A percentile compares a stretch with the other conserved stretches of the same genome.
phyloP scores from a whole-genome alignment of 768 basidiomycete genomes.

The Sarcodon aspratus region DNA sequence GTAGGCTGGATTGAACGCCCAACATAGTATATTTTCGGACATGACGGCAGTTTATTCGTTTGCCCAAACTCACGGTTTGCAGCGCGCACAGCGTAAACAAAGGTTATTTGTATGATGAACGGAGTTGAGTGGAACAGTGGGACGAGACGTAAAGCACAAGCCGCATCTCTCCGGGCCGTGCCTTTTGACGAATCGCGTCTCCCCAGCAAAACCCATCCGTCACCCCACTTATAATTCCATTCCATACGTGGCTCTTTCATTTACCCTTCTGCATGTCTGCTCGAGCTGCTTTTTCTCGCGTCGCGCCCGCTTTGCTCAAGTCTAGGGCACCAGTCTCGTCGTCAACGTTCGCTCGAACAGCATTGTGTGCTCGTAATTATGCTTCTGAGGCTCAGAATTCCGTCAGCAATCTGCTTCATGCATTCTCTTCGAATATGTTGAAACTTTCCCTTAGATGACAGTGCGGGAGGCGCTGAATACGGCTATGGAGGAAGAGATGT shows the following conservation, averaged over 20 bases:
- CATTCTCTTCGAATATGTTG: constrained; percentile 1
- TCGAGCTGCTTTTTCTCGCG: constrained; percentile 52
- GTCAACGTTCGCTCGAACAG: constrained; percentile 13
- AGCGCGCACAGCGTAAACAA: too few relatives aligned
- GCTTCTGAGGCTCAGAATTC: constrained; percentile 46
- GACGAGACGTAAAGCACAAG: too few relatives aligned
- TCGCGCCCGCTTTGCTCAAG: constrained; percentile 35
- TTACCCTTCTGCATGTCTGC: constrained; percentile 38
- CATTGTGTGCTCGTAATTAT: constrained; percentile 38
- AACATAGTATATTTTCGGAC: too few relatives aligned
- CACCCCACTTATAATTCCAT: constrained; percentile 2
- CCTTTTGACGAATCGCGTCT: too few relatives aligned
- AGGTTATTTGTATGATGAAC: too few relatives aligned
- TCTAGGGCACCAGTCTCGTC: constrained; percentile 18
- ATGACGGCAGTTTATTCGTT: too few relatives aligned
- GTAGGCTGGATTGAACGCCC: too few relatives aligned
- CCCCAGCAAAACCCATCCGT: too few relatives aligned
- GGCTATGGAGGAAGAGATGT: constrained; percentile 99
- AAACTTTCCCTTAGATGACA: constrained; percentile 58
- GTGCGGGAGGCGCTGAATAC: constrained; percentile 96
- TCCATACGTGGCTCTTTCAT: constrained; percentile 17
- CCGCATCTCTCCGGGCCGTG: too few relatives aligned
- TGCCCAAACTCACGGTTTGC: too few relatives aligned
- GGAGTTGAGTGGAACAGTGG: too few relatives aligned
- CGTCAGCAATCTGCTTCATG: constrained; percentile 29